Evolutionary conservation across 192 early-diverging fungal genomes (phyloP).

Genomic region (Paraglomus brasilianum): DNA sequence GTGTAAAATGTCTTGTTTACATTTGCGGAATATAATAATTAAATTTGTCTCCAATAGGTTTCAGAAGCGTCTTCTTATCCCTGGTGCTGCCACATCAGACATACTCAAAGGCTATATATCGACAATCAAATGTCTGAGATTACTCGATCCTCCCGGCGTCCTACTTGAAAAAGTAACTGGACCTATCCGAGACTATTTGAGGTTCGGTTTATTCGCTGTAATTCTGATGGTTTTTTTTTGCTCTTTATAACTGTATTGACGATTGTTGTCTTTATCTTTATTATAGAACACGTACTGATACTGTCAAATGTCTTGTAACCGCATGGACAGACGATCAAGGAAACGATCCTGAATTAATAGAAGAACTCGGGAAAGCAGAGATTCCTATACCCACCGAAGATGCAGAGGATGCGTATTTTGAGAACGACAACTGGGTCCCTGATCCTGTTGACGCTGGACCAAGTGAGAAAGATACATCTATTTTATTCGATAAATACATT

Average conservation of each 20-base stretch:
- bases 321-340: constrained; percentile 64
- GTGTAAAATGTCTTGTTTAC: neutral
- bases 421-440: constrained; percentile 47
- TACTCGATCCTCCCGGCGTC: constrained; percentile 66
- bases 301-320: constrained; percentile 65
- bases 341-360: constrained; percentile 45
- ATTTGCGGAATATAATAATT: neutral
- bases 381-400: constrained; percentile 47
- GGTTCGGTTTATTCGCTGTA: constrained; percentile 26
- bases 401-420: constrained; percentile 48
- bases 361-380: constrained; percentile 39
- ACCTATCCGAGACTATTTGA: constrained; percentile 59
- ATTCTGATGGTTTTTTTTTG: neutral
- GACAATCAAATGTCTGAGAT: constrained; percentile 64
- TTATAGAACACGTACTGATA: constrained; percentile 56
- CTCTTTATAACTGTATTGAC: constrained; percentile 21
- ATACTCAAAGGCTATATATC: constrained; percentile 72
- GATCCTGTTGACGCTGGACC: constrained; percentile 60
- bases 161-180: constrained; percentile 62
- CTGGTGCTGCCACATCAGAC: constrained; percentile 68
- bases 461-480: constrained; percentile 27
- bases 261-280: constrained; percentile 20
- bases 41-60: constrained; percentile 34
- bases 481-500: too few relatives aligned
- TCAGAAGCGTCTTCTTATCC: constrained; percentile 62